Evolutionary conservation across 31 red algal genomes (phyloP).

Genomic region (Pterothamnion heteromorphum): DNA sequence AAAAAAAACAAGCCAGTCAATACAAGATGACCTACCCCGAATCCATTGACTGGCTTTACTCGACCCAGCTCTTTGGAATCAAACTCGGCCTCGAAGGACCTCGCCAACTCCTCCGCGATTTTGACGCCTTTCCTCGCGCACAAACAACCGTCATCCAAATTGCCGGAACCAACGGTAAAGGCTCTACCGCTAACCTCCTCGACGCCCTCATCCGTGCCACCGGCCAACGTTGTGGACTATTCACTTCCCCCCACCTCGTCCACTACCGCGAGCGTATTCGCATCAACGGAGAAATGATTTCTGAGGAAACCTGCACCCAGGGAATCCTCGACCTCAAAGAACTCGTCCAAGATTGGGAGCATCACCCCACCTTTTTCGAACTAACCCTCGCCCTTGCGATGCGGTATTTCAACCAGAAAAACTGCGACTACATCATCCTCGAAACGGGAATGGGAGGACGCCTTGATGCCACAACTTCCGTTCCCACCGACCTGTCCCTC

Average conservation of each 20-base stretch:
- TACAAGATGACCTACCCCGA: neutral
- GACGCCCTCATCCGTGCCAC: neutral
- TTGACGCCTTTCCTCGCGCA: neutral
- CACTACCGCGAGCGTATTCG: neutral
- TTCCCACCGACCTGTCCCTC: neutral
- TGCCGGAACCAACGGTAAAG: constrained; percentile 13
- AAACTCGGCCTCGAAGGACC: neutral
- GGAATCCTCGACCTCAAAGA: neutral
- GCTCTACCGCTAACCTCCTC: neutral
- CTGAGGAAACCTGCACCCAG: neutral
- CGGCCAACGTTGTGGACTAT: neutral
- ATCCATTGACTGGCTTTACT: neutral
- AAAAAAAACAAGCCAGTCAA: no score
- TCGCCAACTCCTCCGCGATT: neutral
- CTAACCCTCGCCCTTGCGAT: neutral
- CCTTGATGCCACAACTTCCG: neutral
- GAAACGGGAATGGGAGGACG: neutral
- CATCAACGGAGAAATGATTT: neutral
- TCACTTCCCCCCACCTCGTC: neutral
- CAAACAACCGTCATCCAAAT: neutral
- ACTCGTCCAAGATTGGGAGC: neutral
- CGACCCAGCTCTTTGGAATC: neutral
- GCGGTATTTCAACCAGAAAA: neutral
- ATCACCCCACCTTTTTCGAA: constrained; percentile 4
- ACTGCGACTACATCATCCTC: neutral